Base-by-base conservation (phyloP, 2,329 filamentous ascomycete genomes). In the Aspergillus japonicus region DNA sequence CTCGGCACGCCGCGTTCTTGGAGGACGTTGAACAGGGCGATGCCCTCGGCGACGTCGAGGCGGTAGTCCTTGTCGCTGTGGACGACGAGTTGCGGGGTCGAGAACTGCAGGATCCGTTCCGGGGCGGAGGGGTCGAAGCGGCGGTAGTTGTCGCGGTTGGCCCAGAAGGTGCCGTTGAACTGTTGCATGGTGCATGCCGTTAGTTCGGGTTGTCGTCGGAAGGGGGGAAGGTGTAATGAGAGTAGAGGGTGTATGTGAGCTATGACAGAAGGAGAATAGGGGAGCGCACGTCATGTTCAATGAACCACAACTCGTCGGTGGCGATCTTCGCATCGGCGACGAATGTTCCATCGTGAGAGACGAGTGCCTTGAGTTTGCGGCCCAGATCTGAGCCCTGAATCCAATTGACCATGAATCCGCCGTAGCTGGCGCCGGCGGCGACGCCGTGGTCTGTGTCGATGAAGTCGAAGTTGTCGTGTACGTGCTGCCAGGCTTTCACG, bases 341-440 rank as follows among this genome's bases (percentile, higher is more conserved):
- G 75, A 93, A 95, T 56, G 93, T 89, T 51, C 92, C 92, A 67
- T 96, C 92, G 72, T 96, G 92, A 68, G 88, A 92, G 29, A 96
- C 92, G 4, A 97, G 82, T 0, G 92, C 92, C 75, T 91, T 91
- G 83, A 97, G 96, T 66, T 89, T 87, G 29, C 91, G 87, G 21
- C 92, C 92, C 0, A 97, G 83, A 1, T 86, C 83, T 63, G 95
- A 89, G 7, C 93, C 93, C 76, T 96, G 92, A 68, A 96, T 92
- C 92, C 93, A 96, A 73, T 96, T 84, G 69, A 76, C 73, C 72
- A 83, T 83, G 69, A 77, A 80, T 0, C 75, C 77, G 53, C 77
- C 77, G 60, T 73, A 80, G 52, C 71, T 75, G 50, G 75, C 76
- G 16, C 77, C 77, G 4, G 75, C 75, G 53, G 75, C 77, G 50